Evolutionary conservation across 192 early-diverging fungal genomes (phyloP).

Genomic region (Endogone sp.): DNA sequence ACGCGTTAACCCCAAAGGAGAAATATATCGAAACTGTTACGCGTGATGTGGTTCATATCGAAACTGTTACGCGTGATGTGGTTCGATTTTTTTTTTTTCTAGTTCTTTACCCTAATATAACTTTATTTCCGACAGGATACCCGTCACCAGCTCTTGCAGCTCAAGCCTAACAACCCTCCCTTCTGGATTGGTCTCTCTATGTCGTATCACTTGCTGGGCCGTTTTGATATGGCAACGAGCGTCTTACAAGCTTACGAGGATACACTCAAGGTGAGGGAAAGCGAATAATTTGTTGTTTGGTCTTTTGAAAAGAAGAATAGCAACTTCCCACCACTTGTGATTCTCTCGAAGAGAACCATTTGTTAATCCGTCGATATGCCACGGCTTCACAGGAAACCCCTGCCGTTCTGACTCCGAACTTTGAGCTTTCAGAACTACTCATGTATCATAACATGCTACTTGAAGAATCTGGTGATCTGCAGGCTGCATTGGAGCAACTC

Average conservation of each 20-base stretch:
- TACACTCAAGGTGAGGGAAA: constrained; percentile 51
- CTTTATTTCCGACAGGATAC: constrained; percentile 47
- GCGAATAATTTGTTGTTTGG: no score
- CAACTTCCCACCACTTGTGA: not conserved
- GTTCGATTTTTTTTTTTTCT: constrained; percentile 3
- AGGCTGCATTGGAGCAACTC: constrained; percentile 75
- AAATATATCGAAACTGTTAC: not conserved
- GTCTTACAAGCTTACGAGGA: constrained; percentile 68
- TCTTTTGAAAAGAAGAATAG: not conserved
- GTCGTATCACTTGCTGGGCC: constrained; percentile 76
- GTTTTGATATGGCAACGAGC: constrained; percentile 71
- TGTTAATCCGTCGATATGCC: not conserved
- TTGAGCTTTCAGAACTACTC: constrained; percentile 77
- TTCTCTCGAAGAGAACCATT: not conserved
- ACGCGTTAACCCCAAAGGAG: no score
- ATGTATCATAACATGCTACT: constrained; percentile 86
- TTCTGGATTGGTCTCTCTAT: constrained; percentile 88
- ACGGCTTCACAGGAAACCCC: constrained; percentile 26
- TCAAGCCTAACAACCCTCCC: constrained; percentile 62
- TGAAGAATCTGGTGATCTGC: constrained; percentile 77
- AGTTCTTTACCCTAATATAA: no score
- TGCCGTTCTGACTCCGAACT: constrained; percentile 26
- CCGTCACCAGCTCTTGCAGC: constrained; percentile 59
- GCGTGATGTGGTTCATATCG: not conserved
- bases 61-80: not conserved